These are phyloP conservation scores for Colletotrichum gigasporum DNA, from an alignment of 2,329 filamentous ascomycete species.

Conservation along the genomic window DNA sequence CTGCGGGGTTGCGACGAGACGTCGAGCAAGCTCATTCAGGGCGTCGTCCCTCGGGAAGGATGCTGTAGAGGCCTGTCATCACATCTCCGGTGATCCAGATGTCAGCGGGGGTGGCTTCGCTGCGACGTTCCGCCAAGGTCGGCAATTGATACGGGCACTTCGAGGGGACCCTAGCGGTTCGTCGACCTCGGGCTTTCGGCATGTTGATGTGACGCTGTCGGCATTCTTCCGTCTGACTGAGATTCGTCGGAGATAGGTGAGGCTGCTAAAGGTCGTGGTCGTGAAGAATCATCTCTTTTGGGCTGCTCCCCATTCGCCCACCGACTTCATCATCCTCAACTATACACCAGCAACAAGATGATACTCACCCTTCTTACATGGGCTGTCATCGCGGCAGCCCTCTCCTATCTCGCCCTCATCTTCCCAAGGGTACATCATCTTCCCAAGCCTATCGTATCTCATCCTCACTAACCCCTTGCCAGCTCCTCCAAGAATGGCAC, in stretches of 20 bases:
- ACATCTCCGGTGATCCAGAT: background rate
- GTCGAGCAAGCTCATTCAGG: background rate
- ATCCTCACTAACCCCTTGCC: background rate
- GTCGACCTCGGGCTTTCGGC: background rate
- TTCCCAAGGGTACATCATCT: slow-evolving; percentile 40
- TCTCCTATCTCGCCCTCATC: slow-evolving; percentile 38
- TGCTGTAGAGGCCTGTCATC: background rate
- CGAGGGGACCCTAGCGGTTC: background rate
- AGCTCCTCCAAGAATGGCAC: slow-evolving; percentile 50
- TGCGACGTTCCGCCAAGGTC: slow-evolving; percentile 26
- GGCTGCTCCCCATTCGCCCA: no score
- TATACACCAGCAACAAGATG: background rate
- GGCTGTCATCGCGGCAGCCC: slow-evolving; percentile 31
- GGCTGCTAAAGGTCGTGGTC: no score
- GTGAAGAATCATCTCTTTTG: no score
- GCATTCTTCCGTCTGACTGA: no score
- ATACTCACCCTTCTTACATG: slow-evolving; percentile 29
- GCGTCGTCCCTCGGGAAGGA: background rate
- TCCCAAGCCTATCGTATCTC: no score
- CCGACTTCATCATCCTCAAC: no score
- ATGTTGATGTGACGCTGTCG: no score
- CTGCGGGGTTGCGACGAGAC: slow-evolving; percentile 4
- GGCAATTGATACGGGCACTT: slow-evolving; percentile 34
- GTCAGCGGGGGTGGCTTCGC: slow-evolving; percentile 18
- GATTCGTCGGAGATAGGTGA: no score